Percentiles rank a stretch among this genome's conserved stretches.
These are phyloP conservation scores for Naganishia randhawae DNA, from an alignment of 768 basidiomycete species.

Conservation along the genomic window DNA sequence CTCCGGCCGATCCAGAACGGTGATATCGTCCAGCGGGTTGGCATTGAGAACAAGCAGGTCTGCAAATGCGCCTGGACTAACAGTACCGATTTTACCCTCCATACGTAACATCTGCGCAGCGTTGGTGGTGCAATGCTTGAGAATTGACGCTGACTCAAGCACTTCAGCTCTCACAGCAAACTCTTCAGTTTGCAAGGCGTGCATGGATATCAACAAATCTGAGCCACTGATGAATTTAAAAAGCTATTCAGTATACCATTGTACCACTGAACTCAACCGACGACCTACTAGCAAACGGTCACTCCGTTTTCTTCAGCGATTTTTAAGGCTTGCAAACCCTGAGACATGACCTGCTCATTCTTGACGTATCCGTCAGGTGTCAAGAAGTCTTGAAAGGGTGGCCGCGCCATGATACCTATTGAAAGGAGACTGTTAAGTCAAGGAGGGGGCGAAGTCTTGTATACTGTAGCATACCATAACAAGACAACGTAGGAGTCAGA, in stretches of 20 bases:
- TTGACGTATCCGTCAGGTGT: conserved; percentile 52
- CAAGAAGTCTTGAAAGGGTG: conserved; percentile 54
- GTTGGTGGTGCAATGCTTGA: conserved; percentile 55
- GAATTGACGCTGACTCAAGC: conserved; percentile 48
- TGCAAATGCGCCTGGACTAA: conserved; percentile 52
- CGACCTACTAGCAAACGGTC: conserved; percentile 44
- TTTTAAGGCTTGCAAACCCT: conserved; percentile 51
- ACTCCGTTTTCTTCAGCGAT: conserved; percentile 54
- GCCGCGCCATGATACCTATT: conserved; percentile 51
- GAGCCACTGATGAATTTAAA: conserved; percentile 38
- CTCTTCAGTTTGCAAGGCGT: conserved; percentile 61
- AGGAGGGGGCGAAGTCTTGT: background rate
- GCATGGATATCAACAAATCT: conserved; percentile 59
- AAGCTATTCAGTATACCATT: background rate
- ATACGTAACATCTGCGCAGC: conserved; percentile 52
- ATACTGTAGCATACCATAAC: conserved; percentile 44
- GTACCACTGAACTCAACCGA: background rate
- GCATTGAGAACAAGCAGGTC: conserved; percentile 53
- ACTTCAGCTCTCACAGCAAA: conserved; percentile 53
- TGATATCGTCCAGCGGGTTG: conserved; percentile 55
- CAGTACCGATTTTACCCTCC: conserved; percentile 50
- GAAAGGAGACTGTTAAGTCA: background rate
- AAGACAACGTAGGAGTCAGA: conserved; percentile 54
- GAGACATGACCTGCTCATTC: conserved; percentile 53
- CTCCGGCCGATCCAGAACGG: conserved; percentile 54